Base-by-base conservation (phyloP, 2,329 filamentous ascomycete genomes). In the Helminthosporium solani region DNA sequence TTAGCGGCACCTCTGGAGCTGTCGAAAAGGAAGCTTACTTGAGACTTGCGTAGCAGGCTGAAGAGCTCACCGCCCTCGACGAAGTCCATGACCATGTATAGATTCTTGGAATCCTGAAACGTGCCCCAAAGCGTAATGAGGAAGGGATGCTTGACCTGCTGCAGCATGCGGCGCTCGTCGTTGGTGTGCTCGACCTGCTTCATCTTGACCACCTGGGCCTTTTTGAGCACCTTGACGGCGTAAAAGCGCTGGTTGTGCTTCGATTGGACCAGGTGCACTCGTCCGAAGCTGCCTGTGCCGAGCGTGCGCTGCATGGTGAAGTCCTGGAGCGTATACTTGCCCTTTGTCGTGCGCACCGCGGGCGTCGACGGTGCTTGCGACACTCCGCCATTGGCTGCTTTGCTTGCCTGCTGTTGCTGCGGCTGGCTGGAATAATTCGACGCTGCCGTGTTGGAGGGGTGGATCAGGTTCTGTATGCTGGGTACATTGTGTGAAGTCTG, bases 21-120 rank as follows among this genome's bases (percentile, higher is more conserved):
- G 16, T 28, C 5, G 20, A 19, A 21, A 9, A 25, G 35, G 19
- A 11, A 79, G 73, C 80, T 82, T 82, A 81, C 92, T 85, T 78
- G 85, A 47, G 92, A 97, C 73, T 99, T 97, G 61, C 94, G 82
- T 61, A 99, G 77, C 62, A 99, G 74, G 58, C 92, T 97, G 71
- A 99, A 99, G 44, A 99, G 79, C 78, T 99, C 94, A 64, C 94
- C 94, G 58, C 94, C 94, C 73, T 99, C 94, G 43, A 99, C 92
- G 76, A 99, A 99, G 72, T 99, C 94, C 94, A 99, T 99, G 63
- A 99, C 94, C 94, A 99, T 99, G 81, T 99, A 99, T 28, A 99
- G 77, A 69, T 96, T 97, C 74, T 85, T 90, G 40, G 85, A 82
- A 66, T 99, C 94, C 70, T 97, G 92, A 72, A 97, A 99, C 8